phyloP scores from a whole-genome alignment of 2,329 filamentous ascomycete genomes.

The Kalmusia sp. region DNA sequence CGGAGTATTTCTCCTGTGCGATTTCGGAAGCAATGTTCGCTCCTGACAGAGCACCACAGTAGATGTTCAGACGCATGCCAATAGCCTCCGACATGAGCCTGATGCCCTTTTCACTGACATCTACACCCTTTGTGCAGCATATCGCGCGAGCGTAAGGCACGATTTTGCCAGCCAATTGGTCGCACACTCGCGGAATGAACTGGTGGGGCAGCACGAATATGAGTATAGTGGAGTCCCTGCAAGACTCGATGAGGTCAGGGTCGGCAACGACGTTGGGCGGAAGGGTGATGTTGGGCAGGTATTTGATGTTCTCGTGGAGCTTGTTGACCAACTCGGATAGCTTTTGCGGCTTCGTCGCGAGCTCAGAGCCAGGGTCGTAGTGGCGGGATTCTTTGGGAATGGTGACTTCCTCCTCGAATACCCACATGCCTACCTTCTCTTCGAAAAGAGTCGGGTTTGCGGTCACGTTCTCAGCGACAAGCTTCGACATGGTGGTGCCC shows the following conservation, averaged over 20 bases:
- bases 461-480: conserved; percentile 89
- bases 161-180: conserved; percentile 85
- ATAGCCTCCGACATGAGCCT: conserved; percentile 95
- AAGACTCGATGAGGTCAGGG: conserved; percentile 79
- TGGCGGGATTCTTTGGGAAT: conserved; percentile 75
- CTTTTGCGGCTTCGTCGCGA: conserved; percentile 76
- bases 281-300: conserved; percentile 86
- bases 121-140: conserved; percentile 97
- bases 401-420: conserved; percentile 89
- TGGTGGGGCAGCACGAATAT: conserved; percentile 97
- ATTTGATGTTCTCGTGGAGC: conserved; percentile 96
- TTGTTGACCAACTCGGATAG: conserved; percentile 91
- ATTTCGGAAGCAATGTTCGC: conserved; percentile 97
- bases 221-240: conserved; percentile 83
- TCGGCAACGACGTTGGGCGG: conserved; percentile 86
- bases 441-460: conserved; percentile 83
- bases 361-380: conserved; percentile 67
- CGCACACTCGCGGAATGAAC: conserved; percentile 88
- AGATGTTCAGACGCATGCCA: conserved; percentile 88
- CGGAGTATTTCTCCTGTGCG: conserved; percentile 93
- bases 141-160: conserved; percentile 91
- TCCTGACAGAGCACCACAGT: conserved; percentile 93
- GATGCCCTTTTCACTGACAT: conserved; percentile 85
- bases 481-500: conserved; percentile 97
- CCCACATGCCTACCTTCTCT: conserved; percentile 96